Evolutionary conservation across 2,329 filamentous ascomycete genomes (phyloP).

Genomic region (Exophiala aquamarina): DNA sequence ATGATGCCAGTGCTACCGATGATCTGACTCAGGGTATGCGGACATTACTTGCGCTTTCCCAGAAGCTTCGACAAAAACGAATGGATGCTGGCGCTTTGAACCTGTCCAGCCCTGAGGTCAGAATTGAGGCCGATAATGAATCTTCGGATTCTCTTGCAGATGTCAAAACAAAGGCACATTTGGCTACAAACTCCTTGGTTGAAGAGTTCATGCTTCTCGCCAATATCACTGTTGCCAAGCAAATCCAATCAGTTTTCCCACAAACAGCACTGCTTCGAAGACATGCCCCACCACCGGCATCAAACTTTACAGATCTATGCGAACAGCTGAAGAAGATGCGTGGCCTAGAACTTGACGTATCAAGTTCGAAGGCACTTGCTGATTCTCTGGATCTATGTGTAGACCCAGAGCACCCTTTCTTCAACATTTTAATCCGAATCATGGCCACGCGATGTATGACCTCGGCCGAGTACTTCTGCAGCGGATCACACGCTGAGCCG

Average conservation of each 20-base stretch:
- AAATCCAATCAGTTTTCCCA: slow-evolving; percentile 87
- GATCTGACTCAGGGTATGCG: slow-evolving; percentile 89
- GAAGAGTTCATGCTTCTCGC: slow-evolving; percentile 99
- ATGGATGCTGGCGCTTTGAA: slow-evolving; percentile 95
- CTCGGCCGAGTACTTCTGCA: slow-evolving; percentile 96
- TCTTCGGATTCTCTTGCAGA: slow-evolving; percentile 88
- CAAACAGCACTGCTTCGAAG: slow-evolving; percentile 92
- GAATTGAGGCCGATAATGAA: slow-evolving; percentile 82
- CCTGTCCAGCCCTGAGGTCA: slow-evolving; percentile 95
- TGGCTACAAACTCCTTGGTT: slow-evolving; percentile 95
- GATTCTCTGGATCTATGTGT: slow-evolving; percentile 85
- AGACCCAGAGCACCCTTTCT: slow-evolving; percentile 82
- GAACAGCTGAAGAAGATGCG: slow-evolving; percentile 89
- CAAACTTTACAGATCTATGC: slow-evolving; percentile 91
- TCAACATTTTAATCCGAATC: slow-evolving; percentile 97
- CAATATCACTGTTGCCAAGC: slow-evolving; percentile 89
- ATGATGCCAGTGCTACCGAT: slow-evolving; percentile 82
- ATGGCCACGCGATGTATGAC: slow-evolving; percentile 99
- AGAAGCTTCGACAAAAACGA: slow-evolving; percentile 89
- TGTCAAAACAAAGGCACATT: slow-evolving; percentile 89
- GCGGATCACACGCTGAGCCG: slow-evolving; percentile 85
- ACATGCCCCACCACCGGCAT: slow-evolving; percentile 87
- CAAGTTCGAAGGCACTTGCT: slow-evolving; percentile 89
- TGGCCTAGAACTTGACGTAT: slow-evolving; percentile 74
- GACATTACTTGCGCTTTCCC: slow-evolving; percentile 80